These are phyloP conservation scores for Populus ilicifolia DNA, from an alignment of 345 rosid genomes.

Conservation along the genomic window DNA sequence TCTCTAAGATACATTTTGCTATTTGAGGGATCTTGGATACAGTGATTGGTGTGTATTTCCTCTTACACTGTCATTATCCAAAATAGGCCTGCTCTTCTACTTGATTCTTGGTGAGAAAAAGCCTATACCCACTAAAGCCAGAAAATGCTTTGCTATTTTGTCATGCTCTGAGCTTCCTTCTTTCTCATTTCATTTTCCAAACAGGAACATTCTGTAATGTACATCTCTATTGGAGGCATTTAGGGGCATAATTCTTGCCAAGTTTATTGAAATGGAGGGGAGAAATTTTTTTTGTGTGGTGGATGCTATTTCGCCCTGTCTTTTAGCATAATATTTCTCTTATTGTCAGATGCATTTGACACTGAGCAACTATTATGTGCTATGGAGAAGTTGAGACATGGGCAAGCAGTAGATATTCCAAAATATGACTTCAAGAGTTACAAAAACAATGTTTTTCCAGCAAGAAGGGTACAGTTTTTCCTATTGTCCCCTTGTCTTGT, in stretches of 20 bases:
- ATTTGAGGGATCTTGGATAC: background rate
- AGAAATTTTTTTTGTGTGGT: background rate
- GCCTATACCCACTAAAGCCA: no score
- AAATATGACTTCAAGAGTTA: constrained; percentile 90
- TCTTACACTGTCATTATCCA: background rate
- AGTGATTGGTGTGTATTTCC: background rate
- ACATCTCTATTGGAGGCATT: background rate
- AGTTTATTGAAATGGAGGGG: constrained; percentile 6
- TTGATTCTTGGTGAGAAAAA: no score
- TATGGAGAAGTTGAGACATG: constrained; percentile 86
- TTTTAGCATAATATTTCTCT: constrained; percentile 16
- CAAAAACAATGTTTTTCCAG: constrained; percentile 25
- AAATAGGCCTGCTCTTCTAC: background rate
- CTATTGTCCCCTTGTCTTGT: background rate
- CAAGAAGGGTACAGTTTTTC: constrained; percentile 29
- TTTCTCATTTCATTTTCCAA: background rate
- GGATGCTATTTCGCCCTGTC: background rate
- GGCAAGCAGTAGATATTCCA: constrained; percentile 88
- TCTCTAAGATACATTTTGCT: constrained; percentile 7
- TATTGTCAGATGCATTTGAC: constrained; percentile 83
- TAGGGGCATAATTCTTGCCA: no score
- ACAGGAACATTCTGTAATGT: background rate
- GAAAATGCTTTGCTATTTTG: background rate
- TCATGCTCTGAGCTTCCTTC: background rate
- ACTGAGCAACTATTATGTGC: constrained; percentile 65